Conservation (phyloP, 768 basidiomycete species). For the Termitomyces sp. region DNA sequence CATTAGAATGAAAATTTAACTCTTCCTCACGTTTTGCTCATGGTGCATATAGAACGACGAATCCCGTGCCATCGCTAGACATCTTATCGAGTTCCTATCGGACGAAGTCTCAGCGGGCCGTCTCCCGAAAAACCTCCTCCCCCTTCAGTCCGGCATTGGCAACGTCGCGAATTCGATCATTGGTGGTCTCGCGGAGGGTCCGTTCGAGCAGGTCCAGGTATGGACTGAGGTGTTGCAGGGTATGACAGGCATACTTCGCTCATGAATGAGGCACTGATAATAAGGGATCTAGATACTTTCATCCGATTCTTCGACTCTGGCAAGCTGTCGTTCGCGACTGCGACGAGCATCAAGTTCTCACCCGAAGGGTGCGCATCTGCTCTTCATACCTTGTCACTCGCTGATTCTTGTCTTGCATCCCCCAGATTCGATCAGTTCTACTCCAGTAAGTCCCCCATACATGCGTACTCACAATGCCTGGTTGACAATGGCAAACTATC, state of each 20-base stretch:
- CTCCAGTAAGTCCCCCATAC: slow-evolving; percentile 24
- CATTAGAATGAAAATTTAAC: not conserved
- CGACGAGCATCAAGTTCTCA: slow-evolving; percentile 43
- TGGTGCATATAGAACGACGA: slow-evolving; percentile 29
- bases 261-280: not conserved
- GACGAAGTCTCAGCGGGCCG: slow-evolving; percentile 38
- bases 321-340: slow-evolving; percentile 43
- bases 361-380: slow-evolving; percentile 33
- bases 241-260: not conserved
- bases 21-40: not conserved
- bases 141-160: slow-evolving; percentile 45
- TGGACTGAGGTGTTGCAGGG: slow-evolving; percentile 49
- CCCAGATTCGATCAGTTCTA: slow-evolving; percentile 46
- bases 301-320: slow-evolving; percentile 45
- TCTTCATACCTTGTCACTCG: not conserved
- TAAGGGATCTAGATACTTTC: slow-evolving; percentile 33
- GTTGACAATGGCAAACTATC: not conserved
- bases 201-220: slow-evolving; percentile 45
- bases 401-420: not conserved
- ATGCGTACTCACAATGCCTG: not conserved
- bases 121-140: slow-evolving; percentile 37
- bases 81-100: slow-evolving; percentile 42
- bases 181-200: slow-evolving; percentile 43
- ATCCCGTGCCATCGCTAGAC: slow-evolving; percentile 37
- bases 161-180: slow-evolving; percentile 50